Evolutionary conservation across 208 protist genomes (phyloP).

Genomic region (Acanthamoeba comandoni): DNA sequence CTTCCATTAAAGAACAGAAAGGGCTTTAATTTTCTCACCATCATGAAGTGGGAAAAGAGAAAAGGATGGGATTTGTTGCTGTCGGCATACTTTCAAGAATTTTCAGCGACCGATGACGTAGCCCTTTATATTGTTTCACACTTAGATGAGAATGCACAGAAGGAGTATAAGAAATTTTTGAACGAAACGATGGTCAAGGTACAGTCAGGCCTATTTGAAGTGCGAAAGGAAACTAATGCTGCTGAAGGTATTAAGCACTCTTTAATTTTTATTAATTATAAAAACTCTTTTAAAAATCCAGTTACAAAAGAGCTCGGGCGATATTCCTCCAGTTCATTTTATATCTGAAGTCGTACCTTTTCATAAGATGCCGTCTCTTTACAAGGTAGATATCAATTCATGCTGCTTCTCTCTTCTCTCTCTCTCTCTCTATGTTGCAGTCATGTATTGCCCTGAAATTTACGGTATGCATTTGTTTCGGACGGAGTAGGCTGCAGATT

Average conservation of each 20-base stretch:
- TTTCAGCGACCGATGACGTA: conserved; percentile 63
- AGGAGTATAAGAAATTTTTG: conserved; percentile 44
- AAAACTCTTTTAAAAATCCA: background rate
- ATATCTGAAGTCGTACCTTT: conserved; percentile 46
- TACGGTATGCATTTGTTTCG: background rate
- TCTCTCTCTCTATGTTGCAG: background rate
- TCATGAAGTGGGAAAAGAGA: conserved; percentile 84
- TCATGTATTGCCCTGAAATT: background rate
- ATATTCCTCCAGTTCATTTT: conserved; percentile 31
- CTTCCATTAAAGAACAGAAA: conserved; percentile 1
- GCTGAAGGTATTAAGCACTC: background rate
- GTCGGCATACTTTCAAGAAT: conserved; percentile 75
- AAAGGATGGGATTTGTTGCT: conserved; percentile 83
- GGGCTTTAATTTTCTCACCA: conserved; percentile 64
- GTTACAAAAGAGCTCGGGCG: conserved; percentile 54
- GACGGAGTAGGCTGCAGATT: conserved; percentile 42
- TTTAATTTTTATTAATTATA: background rate
- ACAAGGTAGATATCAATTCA: conserved; percentile 38
- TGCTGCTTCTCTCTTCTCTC: background rate
- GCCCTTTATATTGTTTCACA: conserved; percentile 56
- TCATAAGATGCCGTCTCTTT: conserved; percentile 74
- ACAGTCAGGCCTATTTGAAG: background rate
- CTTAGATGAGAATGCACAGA: conserved; percentile 51
- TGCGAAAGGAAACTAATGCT: background rate
- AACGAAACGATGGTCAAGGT: conserved; percentile 29